Percentiles rank a stretch among this genome's conserved stretches.
Evolutionary conservation across 1,284 basidiomycete species (phyloP).

Genomic region (Ustilago lituana): DNA sequence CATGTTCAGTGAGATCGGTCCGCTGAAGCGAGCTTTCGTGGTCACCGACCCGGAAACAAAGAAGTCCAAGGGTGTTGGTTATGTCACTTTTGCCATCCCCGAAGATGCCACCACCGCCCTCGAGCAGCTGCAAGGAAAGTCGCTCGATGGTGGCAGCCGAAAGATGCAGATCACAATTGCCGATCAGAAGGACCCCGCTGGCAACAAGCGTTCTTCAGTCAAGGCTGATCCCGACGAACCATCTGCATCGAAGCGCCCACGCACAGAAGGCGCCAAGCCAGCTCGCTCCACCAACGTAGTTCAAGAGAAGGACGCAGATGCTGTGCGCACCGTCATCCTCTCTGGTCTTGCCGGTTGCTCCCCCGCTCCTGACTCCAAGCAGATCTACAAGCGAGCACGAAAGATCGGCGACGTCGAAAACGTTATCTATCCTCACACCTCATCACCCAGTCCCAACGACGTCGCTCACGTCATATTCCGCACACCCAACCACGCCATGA

Average conservation of each 20-base stretch:
- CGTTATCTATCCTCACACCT: conserved; percentile 49
- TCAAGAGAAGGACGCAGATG: conserved; percentile 55
- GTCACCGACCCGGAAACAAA: conserved; percentile 81
- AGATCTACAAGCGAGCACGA: conserved; percentile 63
- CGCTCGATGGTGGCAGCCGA: conserved; percentile 56
- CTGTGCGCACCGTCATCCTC: conserved; percentile 62
- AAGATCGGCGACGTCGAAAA: conserved; percentile 66
- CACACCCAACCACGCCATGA: conserved; percentile 76
- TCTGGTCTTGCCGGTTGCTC: conserved; percentile 57
- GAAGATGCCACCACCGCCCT: conserved; percentile 77
- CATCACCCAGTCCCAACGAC: conserved; percentile 50
- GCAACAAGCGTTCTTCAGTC: conserved; percentile 31
- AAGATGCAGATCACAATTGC: conserved; percentile 62
- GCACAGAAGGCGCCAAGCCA: conserved; percentile 19
- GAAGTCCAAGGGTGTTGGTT: conserved; percentile 95
- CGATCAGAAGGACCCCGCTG: conserved; percentile 48
- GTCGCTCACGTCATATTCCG: conserved; percentile 80
- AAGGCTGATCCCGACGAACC: conserved; percentile 24
- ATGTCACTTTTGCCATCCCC: conserved; percentile 88
- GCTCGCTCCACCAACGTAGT: conserved; percentile 9
- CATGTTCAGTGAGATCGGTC: conserved; percentile 93
- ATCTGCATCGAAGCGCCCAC: conserved; percentile 28
- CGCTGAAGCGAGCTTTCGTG: conserved; percentile 91
- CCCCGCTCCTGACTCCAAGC: conserved; percentile 57
- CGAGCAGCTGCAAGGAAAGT: conserved; percentile 60